Evolutionary conservation across 2,329 filamentous ascomycete species (phyloP).

Genomic region (Madurella fahalii): DNA sequence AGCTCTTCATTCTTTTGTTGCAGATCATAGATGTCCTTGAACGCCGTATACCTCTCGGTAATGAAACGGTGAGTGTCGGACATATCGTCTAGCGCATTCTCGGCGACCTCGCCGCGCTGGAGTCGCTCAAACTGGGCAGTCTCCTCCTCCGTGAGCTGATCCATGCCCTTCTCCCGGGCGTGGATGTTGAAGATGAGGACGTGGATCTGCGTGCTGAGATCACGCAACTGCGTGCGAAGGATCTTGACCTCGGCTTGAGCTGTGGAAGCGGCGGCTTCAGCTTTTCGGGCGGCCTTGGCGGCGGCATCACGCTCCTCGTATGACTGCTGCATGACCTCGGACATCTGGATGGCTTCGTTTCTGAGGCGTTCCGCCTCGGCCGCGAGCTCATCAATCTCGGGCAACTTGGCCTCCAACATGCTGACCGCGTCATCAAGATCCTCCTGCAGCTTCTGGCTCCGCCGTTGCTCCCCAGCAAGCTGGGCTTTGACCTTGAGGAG

Average conservation of each 20-base stretch:
- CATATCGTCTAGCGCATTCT: slow-evolving; percentile 66
- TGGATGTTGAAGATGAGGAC: slow-evolving; percentile 85
- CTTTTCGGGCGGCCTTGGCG: slow-evolving; percentile 72
- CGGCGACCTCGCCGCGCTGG: slow-evolving; percentile 68
- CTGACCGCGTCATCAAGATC: slow-evolving; percentile 83
- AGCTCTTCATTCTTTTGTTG: slow-evolving; percentile 86
- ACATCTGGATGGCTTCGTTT: slow-evolving; percentile 78
- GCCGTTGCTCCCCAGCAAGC: slow-evolving; percentile 68
- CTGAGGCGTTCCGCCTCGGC: slow-evolving; percentile 77
- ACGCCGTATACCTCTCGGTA: slow-evolving; percentile 81
- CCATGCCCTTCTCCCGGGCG: slow-evolving; percentile 72
- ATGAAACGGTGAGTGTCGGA: slow-evolving; percentile 87
- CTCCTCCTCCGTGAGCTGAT: slow-evolving; percentile 67
- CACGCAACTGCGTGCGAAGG: slow-evolving; percentile 79
- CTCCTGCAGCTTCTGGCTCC: slow-evolving; percentile 67
- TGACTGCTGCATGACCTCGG: slow-evolving; percentile 75
- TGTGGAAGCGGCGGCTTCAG: slow-evolving; percentile 65
- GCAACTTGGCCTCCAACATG: slow-evolving; percentile 78
- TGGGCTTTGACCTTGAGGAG: slow-evolving; percentile 66
- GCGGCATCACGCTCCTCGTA: slow-evolving; percentile 76
- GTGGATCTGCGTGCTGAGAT: slow-evolving; percentile 85
- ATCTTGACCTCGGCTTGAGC: slow-evolving; percentile 69
- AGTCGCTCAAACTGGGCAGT: slow-evolving; percentile 71
- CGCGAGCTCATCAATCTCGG: slow-evolving; percentile 82
- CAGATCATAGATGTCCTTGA: slow-evolving; percentile 78